Conservation (phyloP, 345 rosid genomes). For the Microthlaspi erraticum region DNA sequence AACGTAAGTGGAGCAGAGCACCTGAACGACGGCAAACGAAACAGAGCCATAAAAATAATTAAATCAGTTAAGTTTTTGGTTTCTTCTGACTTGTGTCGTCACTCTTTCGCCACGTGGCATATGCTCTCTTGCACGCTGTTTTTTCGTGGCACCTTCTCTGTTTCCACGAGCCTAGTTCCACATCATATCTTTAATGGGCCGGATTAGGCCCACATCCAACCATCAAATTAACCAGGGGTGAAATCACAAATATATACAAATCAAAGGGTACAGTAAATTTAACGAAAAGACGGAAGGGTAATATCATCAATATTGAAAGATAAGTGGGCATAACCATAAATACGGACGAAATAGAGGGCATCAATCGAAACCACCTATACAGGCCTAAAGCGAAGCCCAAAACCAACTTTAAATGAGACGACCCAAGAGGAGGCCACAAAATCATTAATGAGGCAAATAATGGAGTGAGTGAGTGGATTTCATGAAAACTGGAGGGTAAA, state of each 20-base stretch:
- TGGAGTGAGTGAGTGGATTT: constrained; percentile 17
- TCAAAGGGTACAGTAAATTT: no score
- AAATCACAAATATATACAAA: no score
- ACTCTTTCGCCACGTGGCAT: constrained; percentile 43
- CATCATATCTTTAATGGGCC: not conserved
- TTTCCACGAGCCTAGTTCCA: constrained; percentile 47
- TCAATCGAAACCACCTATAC: no score
- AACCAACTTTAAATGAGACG: no score
- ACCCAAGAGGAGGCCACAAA: no score
- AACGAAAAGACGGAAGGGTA: no score
- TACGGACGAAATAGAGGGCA: no score
- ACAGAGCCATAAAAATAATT: constrained; percentile 7
- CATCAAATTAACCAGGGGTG: no score
- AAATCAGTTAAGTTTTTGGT: not conserved
- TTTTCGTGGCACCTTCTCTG: constrained; percentile 37
- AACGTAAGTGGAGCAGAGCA: constrained; percentile 49
- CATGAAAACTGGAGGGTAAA: constrained; percentile 22
- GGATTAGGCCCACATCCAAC: no score
- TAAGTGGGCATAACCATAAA: no score
- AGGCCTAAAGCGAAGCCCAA: no score
- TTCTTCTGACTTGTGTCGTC: constrained; percentile 35
- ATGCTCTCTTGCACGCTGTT: constrained; percentile 49
- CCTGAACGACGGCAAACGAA: constrained; percentile 21
- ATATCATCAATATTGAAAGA: no score
- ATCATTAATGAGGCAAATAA: not conserved